phyloP scores from a whole-genome alignment of 768 basidiomycete species.

The Boletus barrowsii region DNA sequence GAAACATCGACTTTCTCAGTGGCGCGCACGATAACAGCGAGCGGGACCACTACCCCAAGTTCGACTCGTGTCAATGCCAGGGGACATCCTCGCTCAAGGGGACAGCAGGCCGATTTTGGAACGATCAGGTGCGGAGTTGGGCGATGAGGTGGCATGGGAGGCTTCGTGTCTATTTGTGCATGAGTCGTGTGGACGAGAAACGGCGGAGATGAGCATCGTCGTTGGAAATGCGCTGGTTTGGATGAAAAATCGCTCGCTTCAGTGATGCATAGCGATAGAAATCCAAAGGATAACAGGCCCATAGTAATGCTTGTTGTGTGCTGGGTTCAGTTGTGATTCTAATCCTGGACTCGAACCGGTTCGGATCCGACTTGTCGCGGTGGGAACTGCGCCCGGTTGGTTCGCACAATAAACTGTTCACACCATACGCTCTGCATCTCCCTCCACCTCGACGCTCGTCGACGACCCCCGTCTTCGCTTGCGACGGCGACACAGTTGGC shows the following conservation, averaged over 20 bases:
- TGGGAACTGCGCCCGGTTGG: slow-evolving; percentile 24
- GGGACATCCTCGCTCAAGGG: background rate
- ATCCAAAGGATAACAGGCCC: too few relatives aligned
- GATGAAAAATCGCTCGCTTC: background rate
- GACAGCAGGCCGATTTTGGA: slow-evolving; percentile 6
- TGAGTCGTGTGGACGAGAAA: background rate
- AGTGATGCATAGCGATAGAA: too few relatives aligned
- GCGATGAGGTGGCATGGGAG: slow-evolving; percentile 6
- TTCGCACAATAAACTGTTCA: slow-evolving; percentile 20
- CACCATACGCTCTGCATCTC: slow-evolving; percentile 5
- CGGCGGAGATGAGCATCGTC: slow-evolving; percentile 11
- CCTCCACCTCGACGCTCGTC: slow-evolving; percentile 4
- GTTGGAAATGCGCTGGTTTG: background rate
- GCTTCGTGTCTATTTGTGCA: background rate
- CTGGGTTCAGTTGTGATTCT: background rate
- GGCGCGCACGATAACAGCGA: slow-evolving; percentile 10
- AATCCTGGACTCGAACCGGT: slow-evolving; percentile 15
- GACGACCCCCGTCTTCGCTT: slow-evolving; percentile 3
- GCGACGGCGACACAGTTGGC: slow-evolving; percentile 19
- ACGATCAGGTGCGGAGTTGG: slow-evolving; percentile 1
- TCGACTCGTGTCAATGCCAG: background rate
- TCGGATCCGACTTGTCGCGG: slow-evolving; percentile 18
- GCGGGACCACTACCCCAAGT: background rate
- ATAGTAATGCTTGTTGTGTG: too few relatives aligned
- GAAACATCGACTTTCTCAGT: slow-evolving; percentile 36